Base-by-base conservation (phyloP, 257 asterid genomes). In the Solanum corneliomulleri region DNA sequence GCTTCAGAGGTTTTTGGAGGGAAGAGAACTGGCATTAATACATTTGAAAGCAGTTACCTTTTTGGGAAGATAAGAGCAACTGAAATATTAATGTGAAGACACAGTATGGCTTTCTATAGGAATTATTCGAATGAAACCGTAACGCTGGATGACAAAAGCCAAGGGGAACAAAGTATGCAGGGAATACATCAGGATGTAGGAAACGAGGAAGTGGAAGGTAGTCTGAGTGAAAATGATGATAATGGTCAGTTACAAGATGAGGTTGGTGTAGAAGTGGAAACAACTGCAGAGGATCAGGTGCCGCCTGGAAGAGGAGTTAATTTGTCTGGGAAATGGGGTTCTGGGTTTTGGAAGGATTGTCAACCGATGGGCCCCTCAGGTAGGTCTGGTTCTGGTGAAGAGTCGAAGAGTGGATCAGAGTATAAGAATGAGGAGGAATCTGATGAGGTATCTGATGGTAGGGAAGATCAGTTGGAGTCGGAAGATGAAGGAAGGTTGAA, bases 331-430 rank as follows among this genome's bases (percentile, higher is more conserved):
- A 94, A 90, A 87, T 92, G 97, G 97, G 99, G 98, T 85, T 94
- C 99, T n/a, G 91, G 88, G 86, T 94, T 94, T 91, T 95, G 96
- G 98, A 95, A 92, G 91, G 98, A 95, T 88, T 89, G 93, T 90
- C 97, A 87, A 88, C 95, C 94, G 3, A 88, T 89, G 78, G 90
- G 42, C 71, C 89, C 94, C 52, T 88, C 66, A 33, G 95, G 92
- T 66, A 93, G 89, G 56, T 92, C 93, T 42, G 99, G 93, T 69
- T 97, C 97, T 2, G 97, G 98, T 84, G 98, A 94, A 86, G 99
- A 97, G 88, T 94, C 96, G 39, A 95, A 94, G 91, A 96, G 98
- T 91, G 98, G 95, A 77, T 93, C 99, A 20, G 98, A 97, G 88
- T 93, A 93, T 91, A 95, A 96, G 86, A 87, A 89, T 39, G 92